Evolutionary conservation across 805 yeast species (phyloP).

Genomic region (Torulaspora microellipsoides): DNA sequence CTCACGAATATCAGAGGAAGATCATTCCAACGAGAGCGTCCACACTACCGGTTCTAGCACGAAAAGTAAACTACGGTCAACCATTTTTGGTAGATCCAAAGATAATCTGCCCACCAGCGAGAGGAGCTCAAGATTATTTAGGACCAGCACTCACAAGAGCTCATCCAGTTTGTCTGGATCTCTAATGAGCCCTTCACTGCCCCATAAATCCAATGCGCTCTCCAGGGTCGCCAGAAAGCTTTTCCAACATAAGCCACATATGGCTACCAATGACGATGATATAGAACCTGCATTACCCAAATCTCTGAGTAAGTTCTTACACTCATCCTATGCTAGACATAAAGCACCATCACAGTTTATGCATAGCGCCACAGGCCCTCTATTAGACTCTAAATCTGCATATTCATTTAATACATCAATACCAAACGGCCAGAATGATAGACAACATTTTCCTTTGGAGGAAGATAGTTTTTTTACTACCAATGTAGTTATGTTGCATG

Average conservation of each 20-base stretch:
- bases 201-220: constrained; percentile 18
- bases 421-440: constrained; percentile 19
- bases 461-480: constrained; percentile 14
- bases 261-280: constrained; percentile 18
- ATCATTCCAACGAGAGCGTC: constrained; percentile 14
- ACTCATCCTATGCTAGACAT: constrained; percentile 31
- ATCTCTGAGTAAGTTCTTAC: constrained; percentile 31
- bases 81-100: constrained; percentile 12
- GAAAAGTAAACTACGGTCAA: constrained; percentile 13
- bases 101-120: constrained; percentile 12
- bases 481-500: constrained; percentile 27
- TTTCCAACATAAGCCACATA: constrained; percentile 23
- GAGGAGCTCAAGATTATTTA: constrained; percentile 14
- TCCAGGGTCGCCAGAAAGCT: constrained; percentile 25
- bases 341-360: constrained; percentile 31
- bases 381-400: constrained; percentile 28
- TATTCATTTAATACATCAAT: constrained; percentile 26
- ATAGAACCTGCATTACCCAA: constrained; percentile 26
- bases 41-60: constrained; percentile 15
- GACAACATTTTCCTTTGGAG: constrained; percentile 9
- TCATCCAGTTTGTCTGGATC: constrained; percentile 10
- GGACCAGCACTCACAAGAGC: constrained; percentile 11
- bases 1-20: constrained; percentile 12
- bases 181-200: constrained; percentile 8
- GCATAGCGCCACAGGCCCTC: constrained; percentile 23